A percentile compares a stretch with the other conserved stretches of the same genome.
Evolutionary conservation across 768 basidiomycete genomes (phyloP).

Genomic region (Collybiopsis confluens): DNA sequence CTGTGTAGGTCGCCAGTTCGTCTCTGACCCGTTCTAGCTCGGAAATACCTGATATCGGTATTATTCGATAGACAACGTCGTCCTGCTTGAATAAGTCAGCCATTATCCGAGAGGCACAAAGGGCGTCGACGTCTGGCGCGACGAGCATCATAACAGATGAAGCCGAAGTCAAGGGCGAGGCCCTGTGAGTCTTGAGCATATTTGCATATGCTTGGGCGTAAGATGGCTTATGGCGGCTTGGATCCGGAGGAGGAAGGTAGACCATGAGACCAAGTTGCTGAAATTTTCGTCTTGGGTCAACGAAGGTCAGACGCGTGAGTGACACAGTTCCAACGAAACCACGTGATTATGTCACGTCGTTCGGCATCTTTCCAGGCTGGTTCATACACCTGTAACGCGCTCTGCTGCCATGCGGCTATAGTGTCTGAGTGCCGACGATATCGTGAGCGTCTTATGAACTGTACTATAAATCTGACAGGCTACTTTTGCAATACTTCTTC

Average conservation of each 20-base stretch:
- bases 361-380: too few relatives aligned
- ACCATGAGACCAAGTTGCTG: constrained; percentile 39
- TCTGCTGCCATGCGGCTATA: too few relatives aligned
- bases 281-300: background rate
- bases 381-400: too few relatives aligned
- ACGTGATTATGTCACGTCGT: too few relatives aligned
- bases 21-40: constrained; percentile 66
- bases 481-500: too few relatives aligned
- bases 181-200: constrained; percentile 68
- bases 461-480: too few relatives aligned
- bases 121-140: constrained; percentile 86
- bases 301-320: background rate
- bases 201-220: constrained; percentile 71
- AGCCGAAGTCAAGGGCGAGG: constrained; percentile 71
- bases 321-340: background rate
- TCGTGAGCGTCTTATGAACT: too few relatives aligned
- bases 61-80: constrained; percentile 85
- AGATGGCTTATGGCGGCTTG: constrained; percentile 42
- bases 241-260: constrained; percentile 65
- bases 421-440: too few relatives aligned
- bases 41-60: constrained; percentile 82
- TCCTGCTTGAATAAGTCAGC: constrained; percentile 88
- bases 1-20: constrained; percentile 60
- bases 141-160: constrained; percentile 84
- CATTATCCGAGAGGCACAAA: constrained; percentile 89